Conservation (phyloP, 768 basidiomycete genomes). For the Phlegmacium glaucopus region DNA sequence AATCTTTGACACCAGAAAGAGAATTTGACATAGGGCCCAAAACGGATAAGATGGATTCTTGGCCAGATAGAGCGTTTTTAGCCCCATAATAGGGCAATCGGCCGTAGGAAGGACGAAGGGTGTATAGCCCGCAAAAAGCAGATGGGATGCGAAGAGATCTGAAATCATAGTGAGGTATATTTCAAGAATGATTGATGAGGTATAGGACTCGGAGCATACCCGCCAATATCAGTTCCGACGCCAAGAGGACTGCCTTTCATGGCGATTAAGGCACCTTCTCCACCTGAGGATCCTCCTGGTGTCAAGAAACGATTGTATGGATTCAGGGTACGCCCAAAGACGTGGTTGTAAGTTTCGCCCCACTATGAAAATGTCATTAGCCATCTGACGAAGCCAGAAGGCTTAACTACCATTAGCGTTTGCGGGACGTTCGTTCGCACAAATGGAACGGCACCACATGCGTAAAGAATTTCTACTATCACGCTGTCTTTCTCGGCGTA, state of each 20-base stretch:
- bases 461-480: conserved; percentile 61
- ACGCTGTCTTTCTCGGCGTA: conserved; percentile 56
- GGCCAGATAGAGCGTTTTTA: conserved; percentile 48
- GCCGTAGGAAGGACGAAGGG: conserved; percentile 51
- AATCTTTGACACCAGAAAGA: conserved; percentile 47
- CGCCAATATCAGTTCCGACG: conserved; percentile 62
- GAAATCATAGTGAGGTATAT: neutral
- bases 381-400: neutral
- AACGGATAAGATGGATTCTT: conserved; percentile 54
- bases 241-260: conserved; percentile 59
- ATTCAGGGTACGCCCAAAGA: conserved; percentile 61
- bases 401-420: conserved; percentile 55
- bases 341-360: conserved; percentile 60
- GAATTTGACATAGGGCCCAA: conserved; percentile 56
- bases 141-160: conserved; percentile 58
- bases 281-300: conserved; percentile 63
- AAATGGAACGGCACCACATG: conserved; percentile 66
- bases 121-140: conserved; percentile 55
- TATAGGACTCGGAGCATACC: conserved; percentile 37
- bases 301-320: conserved; percentile 56
- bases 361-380: conserved; percentile 21
- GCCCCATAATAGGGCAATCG: conserved; percentile 55
- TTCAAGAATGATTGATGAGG: neutral
- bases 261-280: conserved; percentile 62
- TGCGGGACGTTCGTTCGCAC: conserved; percentile 75